A percentile compares a stretch with the other conserved stretches of the same genome.
These are phyloP conservation scores for Williopsis jadinii DNA, from an alignment of 1,139 yeast species.

Conservation along the genomic window DNA sequence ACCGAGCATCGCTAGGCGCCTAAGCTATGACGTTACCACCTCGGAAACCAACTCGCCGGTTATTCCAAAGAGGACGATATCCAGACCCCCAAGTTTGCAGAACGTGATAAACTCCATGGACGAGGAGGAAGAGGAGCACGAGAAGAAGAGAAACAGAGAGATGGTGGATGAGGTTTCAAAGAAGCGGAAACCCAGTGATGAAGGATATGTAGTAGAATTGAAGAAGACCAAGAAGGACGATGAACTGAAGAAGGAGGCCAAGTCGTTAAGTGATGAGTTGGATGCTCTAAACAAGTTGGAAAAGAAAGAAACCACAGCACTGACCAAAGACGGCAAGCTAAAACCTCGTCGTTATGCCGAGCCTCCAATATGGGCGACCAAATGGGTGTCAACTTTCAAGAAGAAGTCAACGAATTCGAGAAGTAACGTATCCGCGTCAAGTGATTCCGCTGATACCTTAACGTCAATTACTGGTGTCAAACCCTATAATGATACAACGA, in stretches of 20 bases:
- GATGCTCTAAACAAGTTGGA: not conserved
- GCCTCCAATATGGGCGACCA: slow-evolving; percentile 83
- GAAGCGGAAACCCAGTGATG: not conserved
- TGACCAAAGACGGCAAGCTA: slow-evolving; percentile 36
- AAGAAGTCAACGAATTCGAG: slow-evolving; percentile 22
- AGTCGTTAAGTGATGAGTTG: not conserved
- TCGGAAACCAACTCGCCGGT: slow-evolving; percentile 23
- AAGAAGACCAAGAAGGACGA: not conserved
- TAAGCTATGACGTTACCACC: slow-evolving; percentile 20
- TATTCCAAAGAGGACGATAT: slow-evolving; percentile 13
- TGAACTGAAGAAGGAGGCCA: slow-evolving; percentile 9
- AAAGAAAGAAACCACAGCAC: not conserved
- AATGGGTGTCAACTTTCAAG: slow-evolving; percentile 46
- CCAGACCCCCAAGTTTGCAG: slow-evolving; percentile 14
- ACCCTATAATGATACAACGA: slow-evolving; percentile 78
- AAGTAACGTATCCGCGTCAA: not conserved
- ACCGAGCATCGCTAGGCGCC: slow-evolving; percentile 25
- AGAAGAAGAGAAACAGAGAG: not conserved
- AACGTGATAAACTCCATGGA: slow-evolving; percentile 9
- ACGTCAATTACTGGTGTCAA: slow-evolving; percentile 23
- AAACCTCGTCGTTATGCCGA: slow-evolving; percentile 59
- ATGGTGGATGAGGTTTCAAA: not conserved
- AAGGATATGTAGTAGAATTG: not conserved
- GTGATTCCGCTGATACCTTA: not conserved
- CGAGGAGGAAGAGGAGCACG: not conserved